Conservation (phyloP, 1,284 basidiomycete genomes). For the Cryptococcus jaspeensis region DNA sequence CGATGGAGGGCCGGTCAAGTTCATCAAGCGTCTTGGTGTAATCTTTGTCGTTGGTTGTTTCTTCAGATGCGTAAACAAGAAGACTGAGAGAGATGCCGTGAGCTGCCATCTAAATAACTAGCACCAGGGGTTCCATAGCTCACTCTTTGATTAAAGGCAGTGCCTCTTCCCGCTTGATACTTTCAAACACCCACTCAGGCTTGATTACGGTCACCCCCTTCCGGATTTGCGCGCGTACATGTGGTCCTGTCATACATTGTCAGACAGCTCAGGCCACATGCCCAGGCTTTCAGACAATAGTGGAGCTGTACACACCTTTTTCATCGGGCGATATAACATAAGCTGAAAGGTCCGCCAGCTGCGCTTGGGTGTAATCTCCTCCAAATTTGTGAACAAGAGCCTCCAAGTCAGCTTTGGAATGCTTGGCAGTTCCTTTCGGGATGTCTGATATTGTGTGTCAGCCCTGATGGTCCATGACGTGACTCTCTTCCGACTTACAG, state of each 20-base stretch:
- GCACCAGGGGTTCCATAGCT: conserved; percentile 9
- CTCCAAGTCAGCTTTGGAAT: conserved; percentile 44
- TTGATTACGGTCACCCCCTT: conserved; percentile 65
- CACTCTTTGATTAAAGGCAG: conserved; percentile 69
- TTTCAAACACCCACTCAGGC: conserved; percentile 77
- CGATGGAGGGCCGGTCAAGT: conserved; percentile 31
- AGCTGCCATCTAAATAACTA: not conserved
- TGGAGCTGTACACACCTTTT: conserved; percentile 30
- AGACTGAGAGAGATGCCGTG: conserved; percentile 27
- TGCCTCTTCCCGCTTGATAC: conserved; percentile 60
- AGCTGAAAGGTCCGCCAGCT: conserved; percentile 41
- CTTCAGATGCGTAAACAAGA: conserved; percentile 43
- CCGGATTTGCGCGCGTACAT: conserved; percentile 55
- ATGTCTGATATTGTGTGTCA: conserved; percentile 55
- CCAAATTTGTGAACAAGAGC: conserved; percentile 67
- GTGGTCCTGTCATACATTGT: conserved; percentile 31
- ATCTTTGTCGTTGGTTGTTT: conserved; percentile 33
- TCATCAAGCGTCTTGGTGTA: conserved; percentile 38
- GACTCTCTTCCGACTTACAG: conserved; percentile 56
- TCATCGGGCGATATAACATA: conserved; percentile 57
- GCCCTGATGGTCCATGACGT: not conserved
- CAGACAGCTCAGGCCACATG: too few species aligned
- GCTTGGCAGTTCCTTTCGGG: conserved; percentile 58
- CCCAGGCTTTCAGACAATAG: too few species aligned
- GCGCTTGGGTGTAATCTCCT: conserved; percentile 65